A percentile compares a stretch with the other conserved stretches of the same genome.
Evolutionary conservation across 352 stramenopile genomes (phyloP).

Genomic region (Phytophthora cactorum): DNA sequence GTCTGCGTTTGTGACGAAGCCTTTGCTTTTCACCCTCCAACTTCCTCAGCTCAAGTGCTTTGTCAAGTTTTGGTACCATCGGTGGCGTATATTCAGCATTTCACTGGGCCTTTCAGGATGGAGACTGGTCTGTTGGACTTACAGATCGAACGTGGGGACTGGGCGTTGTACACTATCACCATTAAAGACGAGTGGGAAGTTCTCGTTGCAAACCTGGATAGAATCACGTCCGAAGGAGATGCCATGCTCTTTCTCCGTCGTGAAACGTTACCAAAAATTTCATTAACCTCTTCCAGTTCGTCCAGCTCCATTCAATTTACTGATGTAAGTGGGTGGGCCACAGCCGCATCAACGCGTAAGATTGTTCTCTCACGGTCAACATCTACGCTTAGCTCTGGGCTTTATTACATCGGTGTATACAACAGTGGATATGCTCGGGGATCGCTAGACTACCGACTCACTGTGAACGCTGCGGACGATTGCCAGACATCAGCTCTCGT

Average conservation of each 20-base stretch:
- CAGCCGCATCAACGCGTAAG: conserved; percentile 47
- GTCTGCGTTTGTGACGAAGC: conserved; percentile 71
- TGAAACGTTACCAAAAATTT: conserved; percentile 55
- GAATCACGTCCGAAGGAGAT: conserved; percentile 51
- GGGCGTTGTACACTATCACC: conserved; percentile 67
- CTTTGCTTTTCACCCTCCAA: conserved; percentile 58
- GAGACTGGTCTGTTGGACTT: conserved; percentile 46
- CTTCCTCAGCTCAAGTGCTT: conserved; percentile 47
- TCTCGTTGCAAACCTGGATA: conserved; percentile 53
- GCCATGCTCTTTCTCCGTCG: conserved; percentile 79
- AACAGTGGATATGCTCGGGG: conserved; percentile 72
- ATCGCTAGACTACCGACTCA: conserved; percentile 55
- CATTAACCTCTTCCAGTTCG: conserved; percentile 27
- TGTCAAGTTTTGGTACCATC: conserved; percentile 68
- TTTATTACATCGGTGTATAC: conserved; percentile 81
- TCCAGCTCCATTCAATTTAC: conserved; percentile 57
- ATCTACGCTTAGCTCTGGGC: conserved; percentile 68
- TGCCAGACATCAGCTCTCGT: conserved; percentile 38
- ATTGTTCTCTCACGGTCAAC: conserved; percentile 61
- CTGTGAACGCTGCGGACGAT: conserved; percentile 55
- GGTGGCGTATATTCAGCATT: conserved; percentile 68
- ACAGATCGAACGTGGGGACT: conserved; percentile 52
- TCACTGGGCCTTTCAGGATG: conserved; percentile 50
- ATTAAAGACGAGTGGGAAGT: conserved; percentile 69
- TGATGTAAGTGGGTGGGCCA: conserved; percentile 57